phyloP scores from a whole-genome alignment of 805 yeast species.

The Metschnikowia sp. region DNA sequence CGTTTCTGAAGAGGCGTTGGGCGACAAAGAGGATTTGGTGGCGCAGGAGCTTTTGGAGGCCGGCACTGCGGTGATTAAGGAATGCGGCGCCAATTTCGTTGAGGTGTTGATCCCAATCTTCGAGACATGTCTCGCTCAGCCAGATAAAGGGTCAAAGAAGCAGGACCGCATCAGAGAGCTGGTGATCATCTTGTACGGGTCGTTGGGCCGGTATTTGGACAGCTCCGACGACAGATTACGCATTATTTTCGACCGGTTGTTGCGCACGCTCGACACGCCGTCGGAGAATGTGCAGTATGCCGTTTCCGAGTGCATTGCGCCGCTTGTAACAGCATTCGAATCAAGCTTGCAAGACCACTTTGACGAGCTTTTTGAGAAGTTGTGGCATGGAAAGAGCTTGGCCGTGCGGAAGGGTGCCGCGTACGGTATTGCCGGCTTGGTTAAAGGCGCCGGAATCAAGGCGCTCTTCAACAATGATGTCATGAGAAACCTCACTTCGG shows the following conservation, averaged over 20 bases:
- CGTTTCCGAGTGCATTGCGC: slow-evolving; percentile 80
- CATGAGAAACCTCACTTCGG: slow-evolving; percentile 69
- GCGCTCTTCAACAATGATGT: slow-evolving; percentile 74
- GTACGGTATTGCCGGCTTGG: slow-evolving; percentile 91
- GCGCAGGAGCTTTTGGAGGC: slow-evolving; percentile 84
- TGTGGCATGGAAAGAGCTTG: slow-evolving; percentile 48
- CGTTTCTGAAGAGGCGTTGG: slow-evolving; percentile 61
- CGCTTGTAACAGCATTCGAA: slow-evolving; percentile 62
- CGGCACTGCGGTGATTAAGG: slow-evolving; percentile 69
- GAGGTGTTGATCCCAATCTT: slow-evolving; percentile 79
- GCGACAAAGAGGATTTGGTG: slow-evolving; percentile 69
- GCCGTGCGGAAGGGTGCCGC: slow-evolving; percentile 89
- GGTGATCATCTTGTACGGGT: slow-evolving; percentile 84
- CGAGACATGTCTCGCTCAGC: slow-evolving; percentile 59
- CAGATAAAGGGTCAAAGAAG: slow-evolving; percentile 42
- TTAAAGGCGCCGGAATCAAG: slow-evolving; percentile 83
- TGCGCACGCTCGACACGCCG: slow-evolving; percentile 78
- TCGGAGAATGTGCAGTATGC: slow-evolving; percentile 89
- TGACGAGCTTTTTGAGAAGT: slow-evolving; percentile 54
- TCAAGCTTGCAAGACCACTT: slow-evolving; percentile 51
- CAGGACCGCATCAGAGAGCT: slow-evolving; percentile 71
- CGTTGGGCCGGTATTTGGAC: slow-evolving; percentile 80
- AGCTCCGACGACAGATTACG: slow-evolving; percentile 62
- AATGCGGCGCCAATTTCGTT: slow-evolving; percentile 63
- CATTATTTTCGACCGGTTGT: slow-evolving; percentile 62